Percentiles rank a stretch among this genome's conserved stretches.
Conservation (phyloP, 2,329 filamentous ascomycete genomes). For the Tolypocladium tropicale region DNA sequence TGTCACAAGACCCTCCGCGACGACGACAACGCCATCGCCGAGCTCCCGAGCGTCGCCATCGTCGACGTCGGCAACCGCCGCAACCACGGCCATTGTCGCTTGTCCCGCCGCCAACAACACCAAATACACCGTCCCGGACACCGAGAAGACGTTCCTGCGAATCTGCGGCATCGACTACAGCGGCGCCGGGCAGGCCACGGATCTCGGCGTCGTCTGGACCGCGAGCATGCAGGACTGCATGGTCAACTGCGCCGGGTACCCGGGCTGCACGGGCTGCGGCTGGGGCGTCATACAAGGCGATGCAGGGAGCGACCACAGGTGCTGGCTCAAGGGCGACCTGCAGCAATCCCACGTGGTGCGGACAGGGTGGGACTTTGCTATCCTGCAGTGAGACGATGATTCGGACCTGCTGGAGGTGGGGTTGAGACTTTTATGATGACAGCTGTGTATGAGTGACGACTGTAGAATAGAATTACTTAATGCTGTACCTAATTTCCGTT, state of each 20-base stretch:
- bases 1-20: not conserved
- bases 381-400: conserved; percentile 14
- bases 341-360: conserved; percentile 18
- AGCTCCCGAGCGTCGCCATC: conserved; percentile 3
- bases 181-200: conserved; percentile 20
- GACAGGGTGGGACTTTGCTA: conserved; percentile 32
- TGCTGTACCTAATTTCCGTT: not conserved
- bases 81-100: conserved; percentile 14
- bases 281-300: conserved; percentile 35
- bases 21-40: not conserved
- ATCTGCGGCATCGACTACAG: conserved; percentile 36
- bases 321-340: conserved; percentile 33
- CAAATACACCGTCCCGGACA: conserved; percentile 28
- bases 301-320: conserved; percentile 25
- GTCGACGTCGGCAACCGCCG: conserved; percentile 4
- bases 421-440: not conserved
- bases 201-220: conserved; percentile 24
- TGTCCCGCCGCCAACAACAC: conserved; percentile 35
- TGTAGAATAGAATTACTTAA: not conserved
- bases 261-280: conserved; percentile 29
- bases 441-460: not conserved
- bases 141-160: conserved; percentile 29
- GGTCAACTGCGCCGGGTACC: conserved; percentile 28
- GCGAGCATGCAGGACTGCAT: conserved; percentile 33
- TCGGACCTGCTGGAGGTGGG: not conserved